These are phyloP conservation scores for Sphaerosporella brunnea DNA, from an alignment of 495 filamentous ascomycete species.

Conservation along the genomic window DNA sequence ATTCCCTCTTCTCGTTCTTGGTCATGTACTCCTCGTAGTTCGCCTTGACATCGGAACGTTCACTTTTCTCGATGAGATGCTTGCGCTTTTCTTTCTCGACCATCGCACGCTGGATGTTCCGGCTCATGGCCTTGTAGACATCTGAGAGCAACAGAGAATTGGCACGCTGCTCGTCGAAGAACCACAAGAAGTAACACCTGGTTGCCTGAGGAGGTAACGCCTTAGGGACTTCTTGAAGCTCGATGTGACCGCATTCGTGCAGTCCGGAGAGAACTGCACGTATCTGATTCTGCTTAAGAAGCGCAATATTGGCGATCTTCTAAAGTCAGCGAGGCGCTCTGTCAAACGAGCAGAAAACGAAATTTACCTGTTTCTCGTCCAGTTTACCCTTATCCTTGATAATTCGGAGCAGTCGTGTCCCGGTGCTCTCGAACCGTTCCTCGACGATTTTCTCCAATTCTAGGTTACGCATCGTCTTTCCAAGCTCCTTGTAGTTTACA, in stretches of 20 bases:
- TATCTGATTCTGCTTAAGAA: slow-evolving; percentile 63
- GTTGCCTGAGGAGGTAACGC: slow-evolving; percentile 58
- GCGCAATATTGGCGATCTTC: slow-evolving; percentile 44
- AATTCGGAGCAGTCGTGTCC: slow-evolving; percentile 60
- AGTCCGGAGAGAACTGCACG: slow-evolving; percentile 64
- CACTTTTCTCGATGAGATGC: slow-evolving; percentile 54
- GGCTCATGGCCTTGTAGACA: slow-evolving; percentile 76
- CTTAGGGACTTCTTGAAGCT: slow-evolving; percentile 80
- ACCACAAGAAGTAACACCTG: slow-evolving; percentile 78
- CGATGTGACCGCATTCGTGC: slow-evolving; percentile 64
- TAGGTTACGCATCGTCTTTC: slow-evolving; percentile 45
- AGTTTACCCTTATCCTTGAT: slow-evolving; percentile 72
- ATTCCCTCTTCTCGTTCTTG: slow-evolving; percentile 44
- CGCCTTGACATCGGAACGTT: slow-evolving; percentile 65
- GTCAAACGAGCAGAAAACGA: background rate
- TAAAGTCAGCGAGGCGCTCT: background rate
- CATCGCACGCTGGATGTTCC: slow-evolving; percentile 55
- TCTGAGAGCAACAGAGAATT: slow-evolving; percentile 48
- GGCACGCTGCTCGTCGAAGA: slow-evolving; percentile 58
- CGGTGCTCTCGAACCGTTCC: slow-evolving; percentile 54
- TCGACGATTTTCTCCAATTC: slow-evolving; percentile 66
- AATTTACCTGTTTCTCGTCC: slow-evolving; percentile 59
- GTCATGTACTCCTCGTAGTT: slow-evolving; percentile 60
- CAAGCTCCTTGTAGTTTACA: slow-evolving; percentile 54
- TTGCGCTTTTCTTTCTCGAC: slow-evolving; percentile 50